A percentile compares a stretch with the other conserved stretches of the same genome.
phyloP scores from a whole-genome alignment of 83 land plant species.

The Picea abies region DNA sequence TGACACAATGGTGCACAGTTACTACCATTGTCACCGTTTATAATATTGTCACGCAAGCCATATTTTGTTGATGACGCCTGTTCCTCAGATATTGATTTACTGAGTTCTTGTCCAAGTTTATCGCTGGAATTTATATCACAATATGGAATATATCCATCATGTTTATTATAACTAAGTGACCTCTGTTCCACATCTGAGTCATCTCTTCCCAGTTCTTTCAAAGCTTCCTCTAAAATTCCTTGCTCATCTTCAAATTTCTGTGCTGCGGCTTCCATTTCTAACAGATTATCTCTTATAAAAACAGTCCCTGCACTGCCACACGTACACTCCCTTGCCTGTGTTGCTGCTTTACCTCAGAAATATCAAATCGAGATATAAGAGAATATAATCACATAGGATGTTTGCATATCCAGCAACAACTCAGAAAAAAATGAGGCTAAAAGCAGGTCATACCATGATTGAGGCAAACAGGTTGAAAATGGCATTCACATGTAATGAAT shows the following conservation, averaged over 20 bases:
- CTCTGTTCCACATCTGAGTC: conserved; percentile 9
- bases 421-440: not conserved
- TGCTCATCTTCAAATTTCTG: conserved; percentile 63
- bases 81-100: too few species aligned
- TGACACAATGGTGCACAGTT: too few species aligned
- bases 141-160: conserved; percentile 45
- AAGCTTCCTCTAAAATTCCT: conserved; percentile 30
- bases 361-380: not conserved
- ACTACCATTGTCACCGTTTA: too few species aligned
- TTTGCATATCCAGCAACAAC: not conserved
- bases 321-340: conserved; percentile 32
- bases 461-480: conserved; percentile 65
- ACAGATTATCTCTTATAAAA: conserved; percentile 48
- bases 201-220: conserved; percentile 16
- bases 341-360: conserved; percentile 32
- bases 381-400: not conserved
- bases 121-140: conserved; percentile 31
- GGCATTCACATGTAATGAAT: conserved; percentile 60
- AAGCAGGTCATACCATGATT: conserved; percentile 68
- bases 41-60: too few species aligned
- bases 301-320: conserved; percentile 50
- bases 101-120: too few species aligned
- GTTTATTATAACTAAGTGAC: not conserved
- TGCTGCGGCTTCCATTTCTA: conserved; percentile 64
- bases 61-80: too few species aligned